Evolutionary conservation across 2,329 filamentous ascomycete species (phyloP), one percentile per base, ranked within the genome.

Genomic region (Pseudogymnoascus sp.): DNA sequence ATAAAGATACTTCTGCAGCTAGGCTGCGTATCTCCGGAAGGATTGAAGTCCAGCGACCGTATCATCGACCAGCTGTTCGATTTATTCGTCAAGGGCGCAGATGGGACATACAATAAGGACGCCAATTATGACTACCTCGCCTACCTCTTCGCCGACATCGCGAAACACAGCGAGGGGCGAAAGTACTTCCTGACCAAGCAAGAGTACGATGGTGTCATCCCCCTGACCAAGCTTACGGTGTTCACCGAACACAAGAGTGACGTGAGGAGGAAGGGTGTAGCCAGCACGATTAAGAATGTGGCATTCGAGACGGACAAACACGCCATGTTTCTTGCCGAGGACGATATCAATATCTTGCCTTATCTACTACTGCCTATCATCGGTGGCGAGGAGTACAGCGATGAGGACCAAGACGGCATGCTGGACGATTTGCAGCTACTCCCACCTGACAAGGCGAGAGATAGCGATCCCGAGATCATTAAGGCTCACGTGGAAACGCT

Each of bases 61-160:
- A 87, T 91, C 4, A 84, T 97, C 69, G 92, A 97, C 74, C 94
- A 97, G 75, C 79, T 99, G 31, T 85, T 99, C 74, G 94, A 97
- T 74, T 88, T 95, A 69, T 99, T 99, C 72, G 94, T 97, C 72
- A 95, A 94, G 77, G 93, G 93, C 17, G 87, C 90, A 21, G 87
- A 89, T 65, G 89, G 89, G 25, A 80, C 81, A 8, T 92, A 94
- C 75, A 97, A 97, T 80, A 88, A 89, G 71, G 74, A 88, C 27
- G 92, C 92, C 64, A 84, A 93, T 75, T 97, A 86, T 74, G 92
- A 99, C 77, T 97, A 97, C 75, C 83, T 99, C 25, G 86, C 92
- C 42, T 99, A 97, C 72, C 81, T 97, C 62, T 95, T 99, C 73
- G 93, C 94, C 41, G 93, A 99, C 74, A 81, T 99, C 8, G 88